A percentile compares a stretch with the other conserved stretches of the same genome.
These are phyloP conservation scores for Cetraspora pellucida DNA, from an alignment of 192 early-diverging fungal species.

Conservation along the genomic window DNA sequence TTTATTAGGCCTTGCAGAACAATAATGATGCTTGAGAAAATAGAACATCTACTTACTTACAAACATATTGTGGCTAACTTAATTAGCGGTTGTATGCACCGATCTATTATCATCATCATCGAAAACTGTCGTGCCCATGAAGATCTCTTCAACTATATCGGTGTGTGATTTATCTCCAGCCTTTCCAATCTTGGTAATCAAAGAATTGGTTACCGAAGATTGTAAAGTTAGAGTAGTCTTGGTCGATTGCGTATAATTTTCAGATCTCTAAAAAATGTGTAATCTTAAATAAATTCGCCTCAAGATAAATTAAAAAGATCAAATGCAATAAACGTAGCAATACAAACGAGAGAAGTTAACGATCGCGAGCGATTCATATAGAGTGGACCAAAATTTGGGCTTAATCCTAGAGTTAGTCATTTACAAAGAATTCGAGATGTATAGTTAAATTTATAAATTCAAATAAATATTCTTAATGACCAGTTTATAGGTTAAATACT, in stretches of 20 bases:
- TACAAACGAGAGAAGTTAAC: conserved; percentile 12
- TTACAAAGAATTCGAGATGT: not conserved
- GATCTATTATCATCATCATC: not conserved
- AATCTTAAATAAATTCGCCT: not conserved
- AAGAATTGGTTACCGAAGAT: conserved; percentile 1
- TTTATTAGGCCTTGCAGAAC: too few relatives aligned
- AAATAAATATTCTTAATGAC: not conserved
- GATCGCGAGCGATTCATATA: conserved; percentile 12
- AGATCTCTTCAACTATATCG: conserved; percentile 29
- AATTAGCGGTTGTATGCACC: too few relatives aligned
- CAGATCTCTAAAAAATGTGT: not conserved
- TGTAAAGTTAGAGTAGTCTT: not conserved
- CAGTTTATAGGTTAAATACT: not conserved
- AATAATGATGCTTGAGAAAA: too few relatives aligned
- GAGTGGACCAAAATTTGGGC: conserved; percentile 6
- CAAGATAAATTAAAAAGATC: not conserved
- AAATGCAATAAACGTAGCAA: not conserved
- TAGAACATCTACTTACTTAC: too few relatives aligned
- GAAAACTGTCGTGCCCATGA: not conserved
- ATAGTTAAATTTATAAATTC: not conserved
- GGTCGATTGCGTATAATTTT: conserved; percentile 17
- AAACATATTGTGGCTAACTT: too few relatives aligned
- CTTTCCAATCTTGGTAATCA: not conserved
- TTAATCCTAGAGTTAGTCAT: not conserved
- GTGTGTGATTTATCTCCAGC: conserved; percentile 2